A percentile compares a stretch with the other conserved stretches of the same genome.
These are phyloP conservation scores for Fusarium pseudograminearum DNA, from an alignment of 2,329 filamentous ascomycete species.

Conservation along the genomic window DNA sequence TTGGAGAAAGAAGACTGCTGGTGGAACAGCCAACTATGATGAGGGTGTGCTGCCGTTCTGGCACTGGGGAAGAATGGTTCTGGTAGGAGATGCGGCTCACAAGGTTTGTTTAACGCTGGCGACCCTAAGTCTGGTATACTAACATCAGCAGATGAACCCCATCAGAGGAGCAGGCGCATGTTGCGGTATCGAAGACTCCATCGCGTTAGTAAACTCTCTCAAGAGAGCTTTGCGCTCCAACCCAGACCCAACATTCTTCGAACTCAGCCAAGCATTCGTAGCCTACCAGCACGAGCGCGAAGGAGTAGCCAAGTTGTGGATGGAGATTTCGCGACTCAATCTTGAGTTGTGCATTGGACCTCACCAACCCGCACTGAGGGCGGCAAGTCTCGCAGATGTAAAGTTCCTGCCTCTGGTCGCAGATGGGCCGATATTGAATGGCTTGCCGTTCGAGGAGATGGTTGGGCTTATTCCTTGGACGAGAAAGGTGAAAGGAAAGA, in stretches of 20 bases:
- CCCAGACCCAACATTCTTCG: background rate
- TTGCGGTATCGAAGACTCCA: slow-evolving; percentile 20
- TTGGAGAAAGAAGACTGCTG: slow-evolving; percentile 21
- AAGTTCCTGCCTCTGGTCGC: slow-evolving; percentile 14
- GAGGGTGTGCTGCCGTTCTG: slow-evolving; percentile 28
- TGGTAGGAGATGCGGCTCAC: slow-evolving; percentile 26
- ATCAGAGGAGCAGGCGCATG: slow-evolving; percentile 32
- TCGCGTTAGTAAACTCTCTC: slow-evolving; percentile 16
- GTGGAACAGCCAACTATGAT: slow-evolving; percentile 27
- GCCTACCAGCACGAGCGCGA: slow-evolving; percentile 22
- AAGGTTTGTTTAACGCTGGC: background rate
- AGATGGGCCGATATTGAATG: slow-evolving; percentile 12
- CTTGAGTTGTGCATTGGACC: slow-evolving; percentile 20
- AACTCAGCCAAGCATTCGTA: background rate
- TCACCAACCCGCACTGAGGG: slow-evolving; percentile 7
- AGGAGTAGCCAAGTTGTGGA: slow-evolving; percentile 13
- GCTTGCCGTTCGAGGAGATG: slow-evolving; percentile 12
- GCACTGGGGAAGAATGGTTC: slow-evolving; percentile 31
- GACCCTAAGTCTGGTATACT: background rate
- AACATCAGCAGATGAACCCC: slow-evolving; percentile 16
- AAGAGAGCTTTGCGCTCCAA: background rate
- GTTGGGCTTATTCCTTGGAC: slow-evolving; percentile 11
- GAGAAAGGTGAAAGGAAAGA: background rate
- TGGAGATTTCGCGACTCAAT: slow-evolving; percentile 14
- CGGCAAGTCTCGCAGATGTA: slow-evolving; percentile 1